These are phyloP conservation scores for Tremella yokohamensis DNA, from an alignment of 768 basidiomycete species.

Conservation along the genomic window DNA sequence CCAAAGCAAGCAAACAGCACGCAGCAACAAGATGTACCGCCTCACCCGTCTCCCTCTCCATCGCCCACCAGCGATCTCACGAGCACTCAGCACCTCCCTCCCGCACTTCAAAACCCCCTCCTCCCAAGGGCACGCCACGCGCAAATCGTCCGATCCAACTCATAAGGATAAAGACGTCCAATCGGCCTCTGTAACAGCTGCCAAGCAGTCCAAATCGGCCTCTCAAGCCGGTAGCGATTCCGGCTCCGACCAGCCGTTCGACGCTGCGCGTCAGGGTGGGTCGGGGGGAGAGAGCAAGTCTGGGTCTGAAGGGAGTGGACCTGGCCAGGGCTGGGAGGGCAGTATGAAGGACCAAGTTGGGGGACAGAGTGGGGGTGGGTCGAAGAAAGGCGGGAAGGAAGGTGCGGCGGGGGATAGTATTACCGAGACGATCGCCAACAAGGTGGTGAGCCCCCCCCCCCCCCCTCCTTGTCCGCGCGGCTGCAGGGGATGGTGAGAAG, in stretches of 20 bases:
- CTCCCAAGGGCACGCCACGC: slow-evolving; percentile 41
- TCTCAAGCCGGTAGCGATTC: background rate
- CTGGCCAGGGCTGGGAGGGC: slow-evolving; percentile 18
- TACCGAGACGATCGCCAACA: slow-evolving; percentile 20
- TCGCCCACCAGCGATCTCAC: slow-evolving; percentile 6
- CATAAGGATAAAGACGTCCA: slow-evolving; percentile 39
- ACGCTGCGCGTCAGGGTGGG: slow-evolving; percentile 37
- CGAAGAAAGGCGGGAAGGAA: slow-evolving; percentile 32
- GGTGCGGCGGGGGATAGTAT: slow-evolving; percentile 31
- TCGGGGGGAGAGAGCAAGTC: slow-evolving; percentile 20
- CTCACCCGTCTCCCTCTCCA: slow-evolving; percentile 8
- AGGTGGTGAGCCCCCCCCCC: slow-evolving; percentile 11
- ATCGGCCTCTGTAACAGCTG: slow-evolving; percentile 35
- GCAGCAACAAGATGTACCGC: background rate
- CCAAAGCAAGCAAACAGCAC: too few species aligned
- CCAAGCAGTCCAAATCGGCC: slow-evolving; percentile 20
- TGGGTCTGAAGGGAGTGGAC: slow-evolving; percentile 16
- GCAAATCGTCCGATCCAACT: slow-evolving; percentile 28
- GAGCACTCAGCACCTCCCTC: slow-evolving; percentile 9
- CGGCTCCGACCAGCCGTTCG: slow-evolving; percentile 34
- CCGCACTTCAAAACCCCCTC: slow-evolving; percentile 9
- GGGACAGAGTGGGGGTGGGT: slow-evolving; percentile 36
- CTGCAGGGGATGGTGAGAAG: background rate
- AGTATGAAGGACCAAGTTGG: slow-evolving; percentile 45
- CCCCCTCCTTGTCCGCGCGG: background rate